These are phyloP conservation scores for Termitomyces sp. DNA, from an alignment of 768 basidiomycete genomes.

Conservation along the genomic window DNA sequence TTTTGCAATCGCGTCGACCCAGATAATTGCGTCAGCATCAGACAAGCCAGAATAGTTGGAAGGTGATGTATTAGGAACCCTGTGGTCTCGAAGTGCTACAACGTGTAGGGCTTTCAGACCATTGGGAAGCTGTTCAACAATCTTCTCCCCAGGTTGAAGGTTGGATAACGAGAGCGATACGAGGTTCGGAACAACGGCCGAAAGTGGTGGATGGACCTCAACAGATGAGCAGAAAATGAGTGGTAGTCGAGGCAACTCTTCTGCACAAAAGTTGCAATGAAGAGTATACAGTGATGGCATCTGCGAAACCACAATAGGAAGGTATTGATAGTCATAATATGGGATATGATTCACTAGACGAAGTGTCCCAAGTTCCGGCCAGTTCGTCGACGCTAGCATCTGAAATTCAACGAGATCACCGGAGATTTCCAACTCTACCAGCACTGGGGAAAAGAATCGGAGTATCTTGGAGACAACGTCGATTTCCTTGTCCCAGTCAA, in stretches of 20 bases:
- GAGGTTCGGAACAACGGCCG: not conserved
- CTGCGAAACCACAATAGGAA: not conserved
- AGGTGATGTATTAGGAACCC: not conserved
- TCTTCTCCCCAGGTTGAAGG: not conserved
- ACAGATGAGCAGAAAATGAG: not conserved
- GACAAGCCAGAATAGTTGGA: not conserved
- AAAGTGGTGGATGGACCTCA: not conserved
- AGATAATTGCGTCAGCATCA: not conserved
- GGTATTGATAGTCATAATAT: not conserved
- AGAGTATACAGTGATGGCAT: not conserved
- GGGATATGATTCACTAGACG: not conserved
- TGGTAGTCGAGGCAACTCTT: not conserved
- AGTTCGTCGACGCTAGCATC: not conserved
- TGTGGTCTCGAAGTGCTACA: not conserved
- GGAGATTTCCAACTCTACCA: not conserved
- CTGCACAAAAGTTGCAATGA: not conserved
- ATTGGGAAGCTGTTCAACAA: not conserved
- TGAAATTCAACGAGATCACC: not conserved
- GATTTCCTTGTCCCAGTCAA: not conserved
- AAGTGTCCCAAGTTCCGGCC: not conserved
- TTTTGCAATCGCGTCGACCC: not conserved
- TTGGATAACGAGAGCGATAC: not conserved
- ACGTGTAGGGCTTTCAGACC: not conserved
- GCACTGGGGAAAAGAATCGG: not conserved
- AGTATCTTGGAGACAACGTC: not conserved